A percentile compares a stretch with the other conserved stretches of the same genome.
phyloP scores from a whole-genome alignment of 1,284 basidiomycete genomes.

The Naganishia sp. region DNA sequence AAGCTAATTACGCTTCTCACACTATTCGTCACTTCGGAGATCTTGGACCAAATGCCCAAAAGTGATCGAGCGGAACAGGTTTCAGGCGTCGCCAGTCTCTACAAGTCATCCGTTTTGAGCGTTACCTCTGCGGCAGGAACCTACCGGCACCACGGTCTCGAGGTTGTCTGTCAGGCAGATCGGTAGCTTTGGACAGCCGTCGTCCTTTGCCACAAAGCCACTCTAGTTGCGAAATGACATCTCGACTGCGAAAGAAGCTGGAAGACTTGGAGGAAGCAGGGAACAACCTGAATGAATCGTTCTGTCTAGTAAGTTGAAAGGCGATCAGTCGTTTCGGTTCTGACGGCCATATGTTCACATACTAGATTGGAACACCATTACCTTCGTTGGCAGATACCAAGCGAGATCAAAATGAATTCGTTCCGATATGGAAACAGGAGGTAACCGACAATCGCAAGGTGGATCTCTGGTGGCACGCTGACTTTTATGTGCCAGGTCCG shows the following conservation, averaged over 20 bases:
- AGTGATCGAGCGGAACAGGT: no score
- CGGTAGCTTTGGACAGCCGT: no score
- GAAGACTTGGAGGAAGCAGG: slow-evolving; percentile 72
- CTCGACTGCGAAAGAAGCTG: slow-evolving; percentile 63
- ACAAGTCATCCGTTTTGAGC: no score
- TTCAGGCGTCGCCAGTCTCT: no score
- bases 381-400: slow-evolving; percentile 80
- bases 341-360: slow-evolving; percentile 9
- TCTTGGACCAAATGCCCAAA: background rate
- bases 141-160: no score
- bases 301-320: slow-evolving; percentile 68
- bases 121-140: no score
- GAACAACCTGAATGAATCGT: slow-evolving; percentile 75
- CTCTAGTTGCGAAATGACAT: slow-evolving; percentile 50
- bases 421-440: slow-evolving; percentile 97
- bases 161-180: no score
- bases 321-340: background rate
- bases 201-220: no score
- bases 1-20: background rate
- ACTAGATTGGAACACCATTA: slow-evolving; percentile 83
- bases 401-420: slow-evolving; percentile 87
- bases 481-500: slow-evolving; percentile 62
- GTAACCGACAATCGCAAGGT: slow-evolving; percentile 52
- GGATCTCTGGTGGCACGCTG: slow-evolving; percentile 36
- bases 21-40: background rate